Conservation (phyloP, 2,329 filamentous ascomycete genomes). For the Verticillium dahliae region DNA sequence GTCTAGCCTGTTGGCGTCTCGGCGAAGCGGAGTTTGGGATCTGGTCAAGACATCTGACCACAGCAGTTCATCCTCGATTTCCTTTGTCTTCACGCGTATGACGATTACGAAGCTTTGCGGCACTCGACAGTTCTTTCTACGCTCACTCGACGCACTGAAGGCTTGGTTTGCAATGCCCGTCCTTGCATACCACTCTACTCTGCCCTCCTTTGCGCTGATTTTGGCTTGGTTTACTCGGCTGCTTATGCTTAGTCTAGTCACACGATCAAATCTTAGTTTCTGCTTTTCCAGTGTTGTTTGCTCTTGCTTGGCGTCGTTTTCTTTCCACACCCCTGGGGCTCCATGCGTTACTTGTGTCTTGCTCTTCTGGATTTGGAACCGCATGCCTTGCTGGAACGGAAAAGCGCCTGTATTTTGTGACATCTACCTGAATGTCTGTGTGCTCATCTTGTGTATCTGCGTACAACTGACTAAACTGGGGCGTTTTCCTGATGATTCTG, state of each 20-base stretch:
- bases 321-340: not conserved
- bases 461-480: not conserved
- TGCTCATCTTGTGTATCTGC: not conserved
- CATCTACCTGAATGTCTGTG: not conserved
- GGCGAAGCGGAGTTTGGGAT: not conserved
- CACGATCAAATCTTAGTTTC: not conserved
- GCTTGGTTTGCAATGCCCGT: not conserved
- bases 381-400: not conserved
- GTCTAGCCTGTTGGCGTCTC: not conserved
- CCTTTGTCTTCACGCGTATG: not conserved
- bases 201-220: not conserved
- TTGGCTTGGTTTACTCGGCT: not conserved
- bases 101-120: not conserved
- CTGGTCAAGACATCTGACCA: not conserved
- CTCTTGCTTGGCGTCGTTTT: not conserved
- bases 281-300: not conserved
- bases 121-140: not conserved
- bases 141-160: not conserved
- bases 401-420: not conserved
- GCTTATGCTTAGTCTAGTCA: not conserved
- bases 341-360: not conserved
- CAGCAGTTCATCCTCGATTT: not conserved
- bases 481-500: not conserved
- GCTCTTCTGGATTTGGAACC: not conserved
- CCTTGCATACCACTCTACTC: not conserved